Conservation (phyloP, 371 early-diverging fungal species). For the Mucor sp. region DNA sequence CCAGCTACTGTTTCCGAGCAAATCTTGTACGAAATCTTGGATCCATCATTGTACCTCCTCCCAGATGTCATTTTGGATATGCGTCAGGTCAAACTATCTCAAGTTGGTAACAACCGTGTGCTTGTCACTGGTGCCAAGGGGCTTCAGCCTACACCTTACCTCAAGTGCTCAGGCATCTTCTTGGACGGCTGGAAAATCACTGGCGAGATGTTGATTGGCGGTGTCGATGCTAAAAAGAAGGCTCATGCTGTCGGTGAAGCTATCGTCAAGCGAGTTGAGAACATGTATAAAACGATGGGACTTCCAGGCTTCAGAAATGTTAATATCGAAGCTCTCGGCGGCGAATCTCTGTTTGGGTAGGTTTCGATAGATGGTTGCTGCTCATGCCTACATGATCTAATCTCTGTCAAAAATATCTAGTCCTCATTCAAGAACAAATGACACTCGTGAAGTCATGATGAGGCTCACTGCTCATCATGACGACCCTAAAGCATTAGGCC, state of each 20-base stretch:
- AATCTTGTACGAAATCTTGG: constrained; percentile 71
- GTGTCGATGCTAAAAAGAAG: constrained; percentile 68
- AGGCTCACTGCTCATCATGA: constrained; percentile 67
- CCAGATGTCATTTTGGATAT: constrained; percentile 79
- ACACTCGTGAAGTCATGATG: constrained; percentile 68
- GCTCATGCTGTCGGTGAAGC: constrained; percentile 68
- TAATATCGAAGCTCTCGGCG: constrained; percentile 69
- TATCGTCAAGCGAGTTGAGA: constrained; percentile 55
- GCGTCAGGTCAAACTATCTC: constrained; percentile 58
- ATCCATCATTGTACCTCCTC: constrained; percentile 70
- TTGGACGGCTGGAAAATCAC: constrained; percentile 72
- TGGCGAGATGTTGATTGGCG: constrained; percentile 69
- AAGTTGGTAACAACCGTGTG: constrained; percentile 64
- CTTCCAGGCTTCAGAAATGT: constrained; percentile 53
- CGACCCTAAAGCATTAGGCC: constrained; percentile 53
- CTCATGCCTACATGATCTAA: background rate
- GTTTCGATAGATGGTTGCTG: background rate
- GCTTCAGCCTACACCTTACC: constrained; percentile 60
- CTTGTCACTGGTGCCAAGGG: constrained; percentile 71
- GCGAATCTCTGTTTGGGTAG: constrained; percentile 73
- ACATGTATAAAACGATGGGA: constrained; percentile 51
- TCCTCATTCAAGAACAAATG: constrained; percentile 48
- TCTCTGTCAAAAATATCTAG: constrained; percentile 21
- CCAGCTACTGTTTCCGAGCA: constrained; percentile 72
- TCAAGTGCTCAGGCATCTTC: constrained; percentile 74